phyloP scores from a whole-genome alignment of 192 early-diverging fungal genomes.

The Umbelopsis vinacea region DNA sequence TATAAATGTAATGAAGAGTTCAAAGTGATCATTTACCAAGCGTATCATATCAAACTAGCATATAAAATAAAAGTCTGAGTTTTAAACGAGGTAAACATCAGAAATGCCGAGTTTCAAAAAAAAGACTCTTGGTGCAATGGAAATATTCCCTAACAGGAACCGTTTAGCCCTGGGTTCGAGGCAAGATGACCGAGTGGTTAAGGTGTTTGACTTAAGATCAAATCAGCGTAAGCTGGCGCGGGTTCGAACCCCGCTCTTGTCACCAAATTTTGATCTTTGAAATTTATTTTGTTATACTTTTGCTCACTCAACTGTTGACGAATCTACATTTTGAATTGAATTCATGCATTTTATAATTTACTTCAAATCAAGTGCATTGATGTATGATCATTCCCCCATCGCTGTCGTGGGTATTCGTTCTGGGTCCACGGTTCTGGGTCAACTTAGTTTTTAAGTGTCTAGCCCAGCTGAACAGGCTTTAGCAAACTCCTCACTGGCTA shows the following conservation, averaged over 20 bases:
- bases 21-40: no score
- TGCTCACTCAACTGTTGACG: no score
- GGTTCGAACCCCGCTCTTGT: constrained; percentile 34
- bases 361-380: no score
- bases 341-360: no score
- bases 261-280: constrained; percentile 20
- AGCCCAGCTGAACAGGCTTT: not conserved
- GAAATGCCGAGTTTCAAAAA: not conserved
- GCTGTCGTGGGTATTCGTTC: no score
- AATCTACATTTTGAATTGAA: no score
- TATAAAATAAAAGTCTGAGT: not conserved
- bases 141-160: not conserved
- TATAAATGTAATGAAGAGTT: no score
- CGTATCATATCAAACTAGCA: no score
- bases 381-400: no score
- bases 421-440: no score
- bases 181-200: constrained; percentile 34
- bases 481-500: not conserved
- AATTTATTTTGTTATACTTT: no score
- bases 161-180: not conserved
- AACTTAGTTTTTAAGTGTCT: no score
- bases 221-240: constrained; percentile 28
- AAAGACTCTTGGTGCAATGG: not conserved
- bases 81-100: not conserved
- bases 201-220: constrained; percentile 37